Evolutionary conservation across 2,329 filamentous ascomycete genomes (phyloP), one percentile per base, ranked within the genome.

Genomic region (Bipolaris zeicola): DNA sequence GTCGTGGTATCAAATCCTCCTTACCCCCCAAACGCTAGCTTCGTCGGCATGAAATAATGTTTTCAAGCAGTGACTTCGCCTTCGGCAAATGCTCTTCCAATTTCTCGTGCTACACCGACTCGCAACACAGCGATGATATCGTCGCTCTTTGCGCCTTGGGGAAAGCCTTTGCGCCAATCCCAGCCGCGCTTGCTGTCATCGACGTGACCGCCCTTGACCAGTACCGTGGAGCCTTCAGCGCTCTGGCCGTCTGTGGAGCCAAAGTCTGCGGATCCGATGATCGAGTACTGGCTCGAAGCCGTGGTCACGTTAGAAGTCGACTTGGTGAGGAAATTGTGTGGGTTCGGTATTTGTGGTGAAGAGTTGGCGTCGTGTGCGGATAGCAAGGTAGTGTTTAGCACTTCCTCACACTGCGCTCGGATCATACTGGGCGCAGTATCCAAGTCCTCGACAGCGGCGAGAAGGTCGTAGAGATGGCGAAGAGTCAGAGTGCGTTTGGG

Each of bases 371-470:
- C 87, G 45, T 87, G 85, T 14, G 85, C 86, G 5, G 90, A 89
- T n/a, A 86, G 81, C 20, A 96, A 79, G 5, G 92, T 89, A 1
- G 92, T 85, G 59, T 85, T 80, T 70, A 96, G 87, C 70, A 92
- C 94, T 67, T 92, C 89, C 62, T 92, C 88, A 70, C 89, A 91
- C 22, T 89, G 87, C 0, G 82, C 79, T 69, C 88, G 92, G 6
- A 96, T 88, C 48, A 89, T 84, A 16, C 85, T 83, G 5, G 87
- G 84, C 14, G 95, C 89, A 0, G 90, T 90, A 73, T 94, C 83
- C 14, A 94, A 79, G 72, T 95, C 91, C 74, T 95, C 91, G 49
- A 92, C 83, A 0, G 90, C 89, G 63, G 90, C 89, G 57, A 95
- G 85, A 22, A 95, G 80, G 16, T 83, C 83, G 64, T 92, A 89